phyloP scores from a whole-genome alignment of 2,329 filamentous ascomycete species.

The Aspergillus ustus region DNA sequence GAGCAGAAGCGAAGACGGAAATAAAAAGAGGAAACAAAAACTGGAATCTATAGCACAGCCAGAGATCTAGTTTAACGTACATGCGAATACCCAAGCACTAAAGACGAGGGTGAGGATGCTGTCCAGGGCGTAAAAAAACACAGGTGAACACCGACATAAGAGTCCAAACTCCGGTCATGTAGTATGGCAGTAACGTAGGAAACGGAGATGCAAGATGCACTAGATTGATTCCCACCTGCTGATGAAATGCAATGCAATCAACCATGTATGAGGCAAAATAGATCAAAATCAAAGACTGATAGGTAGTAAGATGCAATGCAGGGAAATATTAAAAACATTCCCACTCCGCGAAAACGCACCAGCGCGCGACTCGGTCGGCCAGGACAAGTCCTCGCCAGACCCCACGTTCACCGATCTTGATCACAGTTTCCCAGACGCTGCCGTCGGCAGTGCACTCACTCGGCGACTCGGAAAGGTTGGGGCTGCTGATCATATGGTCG shows the following conservation, averaged over 20 bases:
- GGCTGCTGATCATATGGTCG: slow-evolving; percentile 48
- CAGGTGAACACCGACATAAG: neutral
- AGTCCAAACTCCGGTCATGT: slow-evolving; percentile 19
- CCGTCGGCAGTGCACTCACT: slow-evolving; percentile 53
- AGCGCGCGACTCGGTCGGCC: slow-evolving; percentile 67
- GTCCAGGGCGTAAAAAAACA: slow-evolving; percentile 3
- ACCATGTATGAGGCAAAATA: slow-evolving; percentile 13
- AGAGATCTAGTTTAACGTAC: slow-evolving; percentile 7
- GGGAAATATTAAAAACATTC: slow-evolving; percentile 55
- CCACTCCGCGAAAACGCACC: slow-evolving; percentile 74
- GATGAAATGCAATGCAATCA: slow-evolving; percentile 24
- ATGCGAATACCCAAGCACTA: neutral
- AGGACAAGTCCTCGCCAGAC: slow-evolving; percentile 67
- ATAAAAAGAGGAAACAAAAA: neutral
- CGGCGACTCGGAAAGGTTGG: slow-evolving; percentile 35
- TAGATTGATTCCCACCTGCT: slow-evolving; percentile 16
- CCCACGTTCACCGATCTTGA: slow-evolving; percentile 68
- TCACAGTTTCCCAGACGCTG: slow-evolving; percentile 68
- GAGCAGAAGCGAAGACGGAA: neutral
- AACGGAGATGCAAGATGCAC: slow-evolving; percentile 14
- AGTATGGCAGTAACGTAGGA: slow-evolving; percentile 5
- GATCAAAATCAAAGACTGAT: slow-evolving; percentile 8
- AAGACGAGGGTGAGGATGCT: neutral
- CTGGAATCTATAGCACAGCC: slow-evolving; percentile 5
- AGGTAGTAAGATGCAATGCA: neutral